These are phyloP conservation scores for Paracorniculantispora psalliotae DNA, from an alignment of 2,329 filamentous ascomycete genomes.

Conservation along the genomic window DNA sequence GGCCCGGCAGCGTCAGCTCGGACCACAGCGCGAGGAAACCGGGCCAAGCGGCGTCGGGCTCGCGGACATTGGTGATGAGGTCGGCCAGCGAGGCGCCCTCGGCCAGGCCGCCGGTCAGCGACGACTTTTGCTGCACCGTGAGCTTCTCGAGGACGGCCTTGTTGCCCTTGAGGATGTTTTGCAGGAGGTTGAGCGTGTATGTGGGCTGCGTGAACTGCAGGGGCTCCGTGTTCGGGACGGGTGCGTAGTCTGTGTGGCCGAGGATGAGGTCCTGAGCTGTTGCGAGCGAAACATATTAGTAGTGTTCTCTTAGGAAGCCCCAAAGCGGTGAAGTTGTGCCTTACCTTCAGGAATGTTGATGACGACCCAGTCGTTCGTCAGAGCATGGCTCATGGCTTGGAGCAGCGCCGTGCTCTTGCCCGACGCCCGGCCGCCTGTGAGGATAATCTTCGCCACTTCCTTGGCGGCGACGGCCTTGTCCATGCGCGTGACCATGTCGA, in stretches of 20 bases:
- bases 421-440: constrained; percentile 67
- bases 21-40: constrained; percentile 77
- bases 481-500: constrained; percentile 63
- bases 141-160: constrained; percentile 52
- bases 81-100: constrained; percentile 61
- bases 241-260: constrained; percentile 74
- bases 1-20: constrained; percentile 59
- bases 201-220: constrained; percentile 70
- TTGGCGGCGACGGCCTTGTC: constrained; percentile 47
- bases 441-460: constrained; percentile 56
- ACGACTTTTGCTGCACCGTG: constrained; percentile 40
- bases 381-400: constrained; percentile 76
- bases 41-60: constrained; percentile 73
- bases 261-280: constrained; percentile 75
- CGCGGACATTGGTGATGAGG: constrained; percentile 65
- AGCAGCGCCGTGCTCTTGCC: constrained; percentile 86
- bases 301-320: background rate
- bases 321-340: constrained; percentile 17
- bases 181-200: constrained; percentile 70
- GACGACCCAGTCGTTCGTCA: constrained; percentile 82
- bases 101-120: constrained; percentile 38
- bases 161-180: constrained; percentile 70
- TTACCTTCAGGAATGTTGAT: constrained; percentile 85
- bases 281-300: constrained; percentile 1
- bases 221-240: constrained; percentile 55